A percentile compares a stretch with the other conserved stretches of the same genome.
Conservation (phyloP, 129 eudicot genomes). For the Helianthus tuberosus region DNA sequence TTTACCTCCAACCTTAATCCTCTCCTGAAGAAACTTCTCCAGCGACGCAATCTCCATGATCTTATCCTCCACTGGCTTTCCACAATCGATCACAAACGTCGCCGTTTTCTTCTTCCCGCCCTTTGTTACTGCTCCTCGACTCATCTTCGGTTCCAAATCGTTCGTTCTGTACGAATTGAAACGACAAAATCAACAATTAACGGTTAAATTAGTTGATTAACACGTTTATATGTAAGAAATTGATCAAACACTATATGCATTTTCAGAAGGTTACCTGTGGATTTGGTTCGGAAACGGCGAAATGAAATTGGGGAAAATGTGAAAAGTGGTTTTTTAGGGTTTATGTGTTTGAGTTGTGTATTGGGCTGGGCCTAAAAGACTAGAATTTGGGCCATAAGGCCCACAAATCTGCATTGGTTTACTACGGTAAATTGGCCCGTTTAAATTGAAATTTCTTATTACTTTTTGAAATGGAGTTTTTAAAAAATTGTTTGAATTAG, state of each 20-base stretch:
- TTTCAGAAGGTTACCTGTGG: constrained; percentile 31
- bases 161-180: neutral
- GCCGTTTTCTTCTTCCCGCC: constrained; percentile 48
- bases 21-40: constrained; percentile 54
- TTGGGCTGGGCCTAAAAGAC: constrained; percentile 23
- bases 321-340: neutral
- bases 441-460: too few species aligned
- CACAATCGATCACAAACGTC: constrained; percentile 47
- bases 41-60: constrained; percentile 58
- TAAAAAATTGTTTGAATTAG: too few species aligned
- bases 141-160: constrained; percentile 34
- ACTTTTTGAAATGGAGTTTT: too few species aligned
- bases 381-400: too few species aligned
- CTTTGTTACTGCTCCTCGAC: constrained; percentile 37
- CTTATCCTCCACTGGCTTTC: constrained; percentile 63
- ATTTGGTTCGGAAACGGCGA: constrained; percentile 27
- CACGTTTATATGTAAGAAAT: neutral
- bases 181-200: too few species aligned
- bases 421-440: too few species aligned
- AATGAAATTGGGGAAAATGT: constrained; percentile 4
- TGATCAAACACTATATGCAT: too few species aligned
- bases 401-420: too few species aligned
- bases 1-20: constrained; percentile 56
- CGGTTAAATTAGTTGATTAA: neutral
- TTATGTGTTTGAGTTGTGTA: constrained; percentile 18